Conservation (phyloP, 73 alveolate species). For the Durusdinium trenchii region DNA sequence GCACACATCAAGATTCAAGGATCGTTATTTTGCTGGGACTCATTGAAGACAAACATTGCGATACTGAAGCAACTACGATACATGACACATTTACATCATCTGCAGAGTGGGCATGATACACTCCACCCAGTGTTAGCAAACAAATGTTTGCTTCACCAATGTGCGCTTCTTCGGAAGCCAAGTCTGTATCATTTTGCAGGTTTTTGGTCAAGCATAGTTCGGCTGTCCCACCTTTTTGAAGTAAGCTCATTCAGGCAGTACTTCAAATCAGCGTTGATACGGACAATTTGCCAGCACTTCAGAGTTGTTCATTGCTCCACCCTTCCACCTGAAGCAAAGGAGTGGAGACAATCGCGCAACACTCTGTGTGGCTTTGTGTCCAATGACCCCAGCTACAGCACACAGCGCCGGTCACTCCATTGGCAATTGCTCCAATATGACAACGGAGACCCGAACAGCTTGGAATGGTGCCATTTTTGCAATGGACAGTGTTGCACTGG, state of each 20-base stretch:
- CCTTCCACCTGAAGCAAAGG: background rate
- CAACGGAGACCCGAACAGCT: background rate
- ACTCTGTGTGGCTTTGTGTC: background rate
- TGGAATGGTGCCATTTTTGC: background rate
- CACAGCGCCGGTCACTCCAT: background rate
- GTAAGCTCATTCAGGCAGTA: background rate
- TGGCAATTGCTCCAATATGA: background rate
- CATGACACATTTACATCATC: background rate
- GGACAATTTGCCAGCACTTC: background rate
- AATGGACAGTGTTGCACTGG: background rate
- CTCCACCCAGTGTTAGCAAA: background rate
- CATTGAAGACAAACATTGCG: constrained; percentile 1
- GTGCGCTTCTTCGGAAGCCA: background rate
- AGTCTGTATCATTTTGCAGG: background rate
- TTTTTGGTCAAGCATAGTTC: background rate
- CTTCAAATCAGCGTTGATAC: background rate
- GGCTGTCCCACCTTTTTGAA: constrained; percentile 9
- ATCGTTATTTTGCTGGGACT: background rate
- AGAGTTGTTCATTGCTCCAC: background rate
- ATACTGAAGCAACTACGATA: background rate
- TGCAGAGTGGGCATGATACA: background rate
- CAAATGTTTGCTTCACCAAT: constrained; percentile 5
- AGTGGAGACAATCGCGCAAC: background rate
- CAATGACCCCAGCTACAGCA: background rate
- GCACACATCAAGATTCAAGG: background rate